These are phyloP conservation scores for Pontederia paniculata DNA, from an alignment of 176 grass and related monocot species.

Conservation along the genomic window DNA sequence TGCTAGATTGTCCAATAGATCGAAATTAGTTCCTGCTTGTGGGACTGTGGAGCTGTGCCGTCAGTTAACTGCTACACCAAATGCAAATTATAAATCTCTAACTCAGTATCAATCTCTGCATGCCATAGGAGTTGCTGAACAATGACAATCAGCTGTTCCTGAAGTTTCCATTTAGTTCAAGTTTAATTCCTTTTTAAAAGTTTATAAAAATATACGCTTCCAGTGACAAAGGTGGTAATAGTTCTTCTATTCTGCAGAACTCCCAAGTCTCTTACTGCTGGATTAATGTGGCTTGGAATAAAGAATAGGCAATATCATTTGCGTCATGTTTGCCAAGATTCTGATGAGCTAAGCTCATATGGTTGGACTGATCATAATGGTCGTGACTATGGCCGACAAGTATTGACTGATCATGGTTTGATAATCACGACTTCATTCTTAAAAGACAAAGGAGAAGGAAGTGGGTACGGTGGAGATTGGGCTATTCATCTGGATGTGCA, in stretches of 20 bases:
- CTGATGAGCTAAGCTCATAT: constrained; percentile 75
- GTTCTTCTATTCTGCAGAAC: constrained; percentile 52
- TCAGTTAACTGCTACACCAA: no score
- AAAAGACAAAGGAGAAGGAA: constrained; percentile 72
- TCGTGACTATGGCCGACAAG: constrained; percentile 71
- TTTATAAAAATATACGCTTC: no score
- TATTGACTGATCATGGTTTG: constrained; percentile 64
- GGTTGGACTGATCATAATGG: constrained; percentile 90
- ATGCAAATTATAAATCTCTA: no score
- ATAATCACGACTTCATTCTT: constrained; percentile 70
- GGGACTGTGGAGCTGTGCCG: no score
- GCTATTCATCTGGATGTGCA: constrained; percentile 55
- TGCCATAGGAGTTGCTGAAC: no score
- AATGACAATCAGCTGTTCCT: no score
- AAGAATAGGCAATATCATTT: constrained; percentile 76
- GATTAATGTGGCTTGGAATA: constrained; percentile 90
- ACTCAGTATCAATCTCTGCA: no score
- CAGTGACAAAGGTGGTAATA: not conserved
- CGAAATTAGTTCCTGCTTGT: no score
- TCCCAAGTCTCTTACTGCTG: constrained; percentile 61
- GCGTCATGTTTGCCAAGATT: constrained; percentile 94
- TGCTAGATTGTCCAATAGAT: not conserved
- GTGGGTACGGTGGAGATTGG: constrained; percentile 89
- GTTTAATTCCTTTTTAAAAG: no score
- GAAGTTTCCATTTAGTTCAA: no score